Percentiles rank a stretch among this genome's conserved stretches.
Conservation (phyloP, 2,329 filamentous ascomycete genomes). For the Neocatenulostroma microsporum region DNA sequence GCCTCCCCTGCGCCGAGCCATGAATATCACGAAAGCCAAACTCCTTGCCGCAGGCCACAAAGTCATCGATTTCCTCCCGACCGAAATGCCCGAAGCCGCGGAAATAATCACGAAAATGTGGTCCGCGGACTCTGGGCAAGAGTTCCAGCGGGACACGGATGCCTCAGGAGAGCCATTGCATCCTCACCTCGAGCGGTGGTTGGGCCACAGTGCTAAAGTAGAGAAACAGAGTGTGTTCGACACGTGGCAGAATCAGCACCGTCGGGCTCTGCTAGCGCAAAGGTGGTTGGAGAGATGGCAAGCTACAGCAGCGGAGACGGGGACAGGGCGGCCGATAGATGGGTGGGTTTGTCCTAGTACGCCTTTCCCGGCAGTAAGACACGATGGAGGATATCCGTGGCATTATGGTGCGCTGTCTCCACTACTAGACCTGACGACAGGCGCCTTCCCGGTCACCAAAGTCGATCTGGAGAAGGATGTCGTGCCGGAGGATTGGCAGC, state of each 20-base stretch:
- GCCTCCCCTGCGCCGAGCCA: slow-evolving; percentile 49
- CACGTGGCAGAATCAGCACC: slow-evolving; percentile 13
- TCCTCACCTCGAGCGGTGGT: slow-evolving; percentile 8
- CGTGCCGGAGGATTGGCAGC: slow-evolving; percentile 3
- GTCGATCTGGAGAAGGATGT: slow-evolving; percentile 13
- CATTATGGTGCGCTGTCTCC: slow-evolving; percentile 11
- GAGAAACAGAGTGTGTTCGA: slow-evolving; percentile 10
- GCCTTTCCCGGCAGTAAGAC: slow-evolving; percentile 11
- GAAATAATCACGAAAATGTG: slow-evolving; percentile 11
- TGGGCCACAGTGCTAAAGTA: slow-evolving; percentile 11
- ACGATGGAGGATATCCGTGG: slow-evolving; percentile 10
- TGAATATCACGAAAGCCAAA: slow-evolving; percentile 41
- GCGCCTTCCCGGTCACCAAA: slow-evolving; percentile 14
- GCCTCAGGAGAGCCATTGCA: slow-evolving; percentile 11
- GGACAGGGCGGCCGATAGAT: slow-evolving; percentile 12
- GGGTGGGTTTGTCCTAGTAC: slow-evolving; percentile 12
- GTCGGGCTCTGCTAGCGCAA: slow-evolving; percentile 7
- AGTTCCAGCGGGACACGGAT: slow-evolving; percentile 12
- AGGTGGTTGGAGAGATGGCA: slow-evolving; percentile 13
- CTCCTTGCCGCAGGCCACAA: slow-evolving; percentile 10
- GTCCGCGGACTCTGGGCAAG: slow-evolving; percentile 12
- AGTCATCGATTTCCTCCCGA: slow-evolving; percentile 11
- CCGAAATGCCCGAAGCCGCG: slow-evolving; percentile 9
- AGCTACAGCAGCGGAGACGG: slow-evolving; percentile 4
- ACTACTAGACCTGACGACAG: slow-evolving; percentile 11